Evolutionary conservation across 441 rosid species (phyloP).

Genomic region (Hura crepitans): DNA sequence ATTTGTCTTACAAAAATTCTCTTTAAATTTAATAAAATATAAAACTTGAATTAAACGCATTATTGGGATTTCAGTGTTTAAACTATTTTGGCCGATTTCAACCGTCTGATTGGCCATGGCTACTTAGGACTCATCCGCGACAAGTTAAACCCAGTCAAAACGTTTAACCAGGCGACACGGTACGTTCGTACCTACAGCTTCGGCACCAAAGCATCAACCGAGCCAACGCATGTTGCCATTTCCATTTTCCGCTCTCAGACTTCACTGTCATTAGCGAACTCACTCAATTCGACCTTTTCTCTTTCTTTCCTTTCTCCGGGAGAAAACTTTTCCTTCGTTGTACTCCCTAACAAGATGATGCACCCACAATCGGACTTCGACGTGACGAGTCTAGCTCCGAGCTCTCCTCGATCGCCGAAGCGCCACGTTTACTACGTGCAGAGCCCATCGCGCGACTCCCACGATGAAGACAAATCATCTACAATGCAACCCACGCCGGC

Average conservation of each 20-base stretch:
- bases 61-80: too few species aligned
- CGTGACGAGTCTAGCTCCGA: slow-evolving; percentile 46
- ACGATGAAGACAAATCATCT: slow-evolving; percentile 56
- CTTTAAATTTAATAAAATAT: too few species aligned
- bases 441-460: slow-evolving; percentile 71
- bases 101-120: too few species aligned
- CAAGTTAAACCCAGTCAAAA: too few species aligned
- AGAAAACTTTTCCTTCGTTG: not conserved
- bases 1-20: too few species aligned
- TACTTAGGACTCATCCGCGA: too few species aligned
- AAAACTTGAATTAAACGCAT: too few species aligned
- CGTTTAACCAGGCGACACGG: not conserved
- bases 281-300: not conserved
- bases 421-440: slow-evolving; percentile 63
- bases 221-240: not conserved
- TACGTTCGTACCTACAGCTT: not conserved
- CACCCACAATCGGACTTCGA: slow-evolving; percentile 57
- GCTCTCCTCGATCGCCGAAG: slow-evolving; percentile 56
- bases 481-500: slow-evolving; percentile 57
- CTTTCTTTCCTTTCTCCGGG: not conserved
- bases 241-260: not conserved
- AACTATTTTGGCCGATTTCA: too few species aligned
- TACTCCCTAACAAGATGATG: slow-evolving; percentile 12
- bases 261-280: not conserved
- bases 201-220: not conserved